These are phyloP conservation scores for Trichomonascaceae sp. DNA, from an alignment of 1,139 yeast species.

Conservation along the genomic window DNA sequence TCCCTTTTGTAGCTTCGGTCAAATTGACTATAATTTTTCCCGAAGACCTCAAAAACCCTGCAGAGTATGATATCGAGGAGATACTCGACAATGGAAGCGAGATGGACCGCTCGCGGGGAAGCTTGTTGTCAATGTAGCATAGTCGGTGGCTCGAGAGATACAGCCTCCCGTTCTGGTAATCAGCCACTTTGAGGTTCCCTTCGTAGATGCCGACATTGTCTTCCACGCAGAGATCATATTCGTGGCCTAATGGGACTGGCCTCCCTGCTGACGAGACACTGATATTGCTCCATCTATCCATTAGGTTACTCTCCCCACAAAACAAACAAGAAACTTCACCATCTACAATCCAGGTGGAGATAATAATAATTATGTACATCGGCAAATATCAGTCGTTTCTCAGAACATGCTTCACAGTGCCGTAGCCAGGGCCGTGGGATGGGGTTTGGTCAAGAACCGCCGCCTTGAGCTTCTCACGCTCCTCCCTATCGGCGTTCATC, in stretches of 20 bases:
- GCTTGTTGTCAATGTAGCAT: conserved; percentile 51
- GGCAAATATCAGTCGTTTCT: too few species aligned
- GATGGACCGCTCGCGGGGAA: conserved; percentile 33
- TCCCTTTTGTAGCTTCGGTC: too few species aligned
- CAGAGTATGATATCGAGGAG: conserved; percentile 33
- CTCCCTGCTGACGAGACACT: conserved; percentile 35
- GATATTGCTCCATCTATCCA: conserved; percentile 29
- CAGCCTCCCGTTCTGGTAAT: conserved; percentile 61
- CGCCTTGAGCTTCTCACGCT: too few species aligned
- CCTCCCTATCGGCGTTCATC: too few species aligned
- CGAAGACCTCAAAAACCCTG: conserved; percentile 60
- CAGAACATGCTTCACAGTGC: neutral
- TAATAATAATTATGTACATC: too few species aligned
- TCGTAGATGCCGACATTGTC: conserved; percentile 24
- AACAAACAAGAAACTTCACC: too few species aligned
- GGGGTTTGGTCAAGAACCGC: too few species aligned
- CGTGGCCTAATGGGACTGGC: conserved; percentile 33
- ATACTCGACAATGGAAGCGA: conserved; percentile 39
- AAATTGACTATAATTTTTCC: conserved; percentile 50
- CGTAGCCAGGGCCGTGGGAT: too few species aligned
- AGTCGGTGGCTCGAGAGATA: conserved; percentile 65
- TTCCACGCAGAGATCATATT: conserved; percentile 29
- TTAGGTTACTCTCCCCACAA: too few species aligned
- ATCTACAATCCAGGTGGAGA: too few species aligned
- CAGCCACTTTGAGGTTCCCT: conserved; percentile 41